Evolutionary conservation across 2,329 filamentous ascomycete genomes (phyloP).

Genomic region (Fusarium secorum): DNA sequence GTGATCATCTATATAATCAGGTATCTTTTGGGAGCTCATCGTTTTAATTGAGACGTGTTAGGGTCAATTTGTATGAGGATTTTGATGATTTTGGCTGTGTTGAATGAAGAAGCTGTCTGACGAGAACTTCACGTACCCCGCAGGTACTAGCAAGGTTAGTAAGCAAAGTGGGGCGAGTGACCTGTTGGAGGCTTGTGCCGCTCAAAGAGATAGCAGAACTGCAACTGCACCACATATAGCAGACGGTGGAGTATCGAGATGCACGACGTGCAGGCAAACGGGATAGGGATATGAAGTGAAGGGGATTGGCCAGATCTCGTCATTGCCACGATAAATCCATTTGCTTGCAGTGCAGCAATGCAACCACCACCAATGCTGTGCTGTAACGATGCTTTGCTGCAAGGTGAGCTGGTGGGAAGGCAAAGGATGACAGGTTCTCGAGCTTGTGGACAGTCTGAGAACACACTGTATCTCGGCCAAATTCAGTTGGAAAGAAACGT

Average conservation of each 20-base stretch:
- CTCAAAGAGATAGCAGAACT: no score
- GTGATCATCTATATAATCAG: no score
- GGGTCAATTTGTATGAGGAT: no score
- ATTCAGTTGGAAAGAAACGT: not conserved
- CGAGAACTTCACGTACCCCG: no score
- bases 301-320: constrained; percentile 14
- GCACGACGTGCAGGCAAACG: constrained; percentile 29
- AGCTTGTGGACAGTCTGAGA: constrained; percentile 21
- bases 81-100: no score
- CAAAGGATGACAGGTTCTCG: constrained; percentile 17
- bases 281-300: constrained; percentile 18
- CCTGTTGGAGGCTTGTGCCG: no score
- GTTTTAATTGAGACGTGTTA: no score
- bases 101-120: no score
- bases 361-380: constrained; percentile 28
- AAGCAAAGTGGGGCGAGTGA: no score
- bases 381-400: constrained; percentile 41
- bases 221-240: constrained; percentile 22
- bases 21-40: no score
- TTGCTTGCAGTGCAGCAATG: constrained; percentile 22
- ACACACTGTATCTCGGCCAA: not conserved
- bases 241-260: constrained; percentile 30
- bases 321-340: constrained; percentile 28
- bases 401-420: constrained; percentile 40
- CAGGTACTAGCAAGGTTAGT: no score